A percentile compares a stretch with the other conserved stretches of the same genome.
phyloP scores from a whole-genome alignment of 768 basidiomycete species.

The Xerocomellus dryophilus region DNA sequence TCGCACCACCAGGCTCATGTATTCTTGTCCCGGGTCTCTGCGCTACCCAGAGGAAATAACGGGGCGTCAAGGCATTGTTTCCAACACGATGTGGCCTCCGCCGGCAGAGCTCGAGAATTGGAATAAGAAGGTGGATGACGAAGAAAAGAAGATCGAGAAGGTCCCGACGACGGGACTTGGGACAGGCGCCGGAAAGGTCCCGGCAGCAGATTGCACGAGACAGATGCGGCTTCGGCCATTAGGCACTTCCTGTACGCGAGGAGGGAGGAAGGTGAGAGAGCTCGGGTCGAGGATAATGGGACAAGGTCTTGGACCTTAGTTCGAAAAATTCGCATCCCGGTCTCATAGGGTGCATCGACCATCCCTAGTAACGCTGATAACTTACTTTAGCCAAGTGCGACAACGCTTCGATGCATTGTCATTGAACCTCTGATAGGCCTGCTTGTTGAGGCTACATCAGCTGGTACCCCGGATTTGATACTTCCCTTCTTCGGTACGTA shows the following conservation, averaged over 20 bases:
- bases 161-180: slow-evolving; percentile 3
- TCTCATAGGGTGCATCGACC: too few species aligned
- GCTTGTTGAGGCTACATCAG: too few species aligned
- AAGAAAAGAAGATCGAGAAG: slow-evolving; percentile 2
- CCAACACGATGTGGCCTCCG: slow-evolving; percentile 34
- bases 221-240: slow-evolving; percentile 9
- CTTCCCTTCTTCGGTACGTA: too few species aligned
- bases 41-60: slow-evolving; percentile 24
- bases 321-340: neutral
- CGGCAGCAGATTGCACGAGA: neutral
- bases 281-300: neutral
- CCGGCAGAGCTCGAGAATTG: slow-evolving; percentile 25
- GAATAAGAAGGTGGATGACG: slow-evolving; percentile 15
- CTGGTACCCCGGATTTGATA: too few species aligned
- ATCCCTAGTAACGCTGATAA: too few species aligned
- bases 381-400: too few species aligned
- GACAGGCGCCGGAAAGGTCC: neutral
- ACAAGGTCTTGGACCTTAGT: neutral
- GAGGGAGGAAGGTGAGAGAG: neutral
- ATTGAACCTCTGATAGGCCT: too few species aligned
- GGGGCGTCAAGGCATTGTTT: slow-evolving; percentile 36
- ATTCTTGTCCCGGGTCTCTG: slow-evolving; percentile 16
- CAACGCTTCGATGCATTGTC: too few species aligned
- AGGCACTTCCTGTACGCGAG: slow-evolving; percentile 3
- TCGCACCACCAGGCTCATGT: slow-evolving; percentile 7